Evolutionary conservation across 208 protist species (phyloP).

Genomic region (Acanthamoeba quina): DNA sequence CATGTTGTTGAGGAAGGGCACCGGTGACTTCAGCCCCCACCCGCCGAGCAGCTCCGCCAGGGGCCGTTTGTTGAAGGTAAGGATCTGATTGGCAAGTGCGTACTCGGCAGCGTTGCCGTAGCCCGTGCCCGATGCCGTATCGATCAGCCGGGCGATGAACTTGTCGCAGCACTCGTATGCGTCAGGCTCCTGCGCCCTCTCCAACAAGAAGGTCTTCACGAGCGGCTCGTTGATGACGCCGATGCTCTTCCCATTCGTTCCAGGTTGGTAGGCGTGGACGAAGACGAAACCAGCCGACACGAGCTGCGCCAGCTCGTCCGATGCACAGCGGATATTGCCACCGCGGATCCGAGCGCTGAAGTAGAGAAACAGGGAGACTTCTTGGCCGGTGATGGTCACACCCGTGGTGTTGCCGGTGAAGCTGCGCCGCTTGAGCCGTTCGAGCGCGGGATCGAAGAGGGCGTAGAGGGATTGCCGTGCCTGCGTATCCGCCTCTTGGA

Average conservation of each 20-base stretch:
- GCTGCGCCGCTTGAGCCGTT: neutral
- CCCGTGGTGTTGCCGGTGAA: neutral
- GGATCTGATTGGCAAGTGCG: neutral
- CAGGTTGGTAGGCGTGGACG: neutral
- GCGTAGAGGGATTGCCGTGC: neutral
- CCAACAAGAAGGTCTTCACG: neutral
- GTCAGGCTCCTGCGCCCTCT: neutral
- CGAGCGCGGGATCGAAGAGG: neutral
- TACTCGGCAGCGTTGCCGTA: constrained; percentile 1
- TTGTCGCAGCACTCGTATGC: neutral
- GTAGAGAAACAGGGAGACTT: neutral
- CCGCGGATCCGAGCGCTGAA: neutral
- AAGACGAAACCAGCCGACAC: constrained; percentile 2
- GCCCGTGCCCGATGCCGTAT: neutral
- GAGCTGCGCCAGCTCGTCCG: neutral
- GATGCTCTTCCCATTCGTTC: neutral
- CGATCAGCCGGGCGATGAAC: neutral
- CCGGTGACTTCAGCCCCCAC: neutral
- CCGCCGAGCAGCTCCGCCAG: neutral
- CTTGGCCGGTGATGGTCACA: neutral
- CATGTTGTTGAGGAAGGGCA: neutral
- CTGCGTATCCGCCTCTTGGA: neutral
- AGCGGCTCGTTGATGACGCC: constrained; percentile 3
- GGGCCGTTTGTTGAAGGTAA: neutral
- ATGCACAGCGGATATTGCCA: constrained; percentile 10